A percentile compares a stretch with the other conserved stretches of the same genome.
phyloP scores from a whole-genome alignment of 495 filamentous ascomycete species.

The Penicillium canescens region DNA sequence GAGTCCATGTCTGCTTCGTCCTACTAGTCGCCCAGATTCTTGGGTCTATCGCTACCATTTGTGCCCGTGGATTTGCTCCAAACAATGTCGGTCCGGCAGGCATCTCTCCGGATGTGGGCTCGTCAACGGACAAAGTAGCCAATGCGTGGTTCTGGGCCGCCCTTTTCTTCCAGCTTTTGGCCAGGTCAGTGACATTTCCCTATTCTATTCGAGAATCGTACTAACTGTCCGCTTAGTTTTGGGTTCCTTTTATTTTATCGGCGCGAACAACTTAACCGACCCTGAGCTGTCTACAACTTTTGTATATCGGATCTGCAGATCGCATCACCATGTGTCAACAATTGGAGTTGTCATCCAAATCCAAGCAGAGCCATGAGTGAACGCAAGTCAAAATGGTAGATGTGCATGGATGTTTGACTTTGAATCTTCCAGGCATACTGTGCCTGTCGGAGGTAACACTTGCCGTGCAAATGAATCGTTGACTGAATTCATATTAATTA shows the following conservation, averaged over 20 bases:
- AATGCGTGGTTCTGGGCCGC: conserved; percentile 59
- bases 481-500: no score
- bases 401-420: no score
- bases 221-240: conserved; percentile 14
- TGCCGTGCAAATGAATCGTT: no score
- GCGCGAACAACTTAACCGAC: conserved; percentile 21
- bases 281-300: neutral
- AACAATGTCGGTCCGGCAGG: conserved; percentile 58
- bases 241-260: conserved; percentile 23
- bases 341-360: no score
- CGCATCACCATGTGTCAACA: no score
- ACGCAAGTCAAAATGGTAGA: no score
- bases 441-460: no score
- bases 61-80: conserved; percentile 57
- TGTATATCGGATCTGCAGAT: no score
- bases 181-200: conserved; percentile 7
- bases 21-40: conserved; percentile 58
- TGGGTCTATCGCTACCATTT: conserved; percentile 57
- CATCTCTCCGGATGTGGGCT: conserved; percentile 59
- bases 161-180: conserved; percentile 47
- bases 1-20: conserved; percentile 57
- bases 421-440: no score
- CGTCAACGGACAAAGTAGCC: conserved; percentile 40
- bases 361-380: no score
- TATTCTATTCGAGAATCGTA: neutral